phyloP scores from a whole-genome alignment of 345 rosid species.

The Boechera retrofracta region DNA sequence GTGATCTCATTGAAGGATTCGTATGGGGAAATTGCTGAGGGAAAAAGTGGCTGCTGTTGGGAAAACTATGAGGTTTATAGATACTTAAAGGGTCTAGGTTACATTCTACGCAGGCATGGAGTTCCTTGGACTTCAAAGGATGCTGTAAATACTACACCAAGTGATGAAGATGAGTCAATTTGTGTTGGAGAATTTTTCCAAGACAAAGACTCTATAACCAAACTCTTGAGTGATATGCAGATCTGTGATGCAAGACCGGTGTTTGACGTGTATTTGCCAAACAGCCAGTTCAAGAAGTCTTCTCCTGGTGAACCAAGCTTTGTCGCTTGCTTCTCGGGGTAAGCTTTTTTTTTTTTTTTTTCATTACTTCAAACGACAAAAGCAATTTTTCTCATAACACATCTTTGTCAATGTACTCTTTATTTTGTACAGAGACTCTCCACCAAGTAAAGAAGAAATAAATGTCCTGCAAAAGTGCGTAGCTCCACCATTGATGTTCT shows the following conservation, averaged over 20 bases:
- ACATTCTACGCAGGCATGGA: conserved; percentile 68
- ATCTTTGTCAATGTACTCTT: conserved; percentile 14
- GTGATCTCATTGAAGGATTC: conserved; percentile 52
- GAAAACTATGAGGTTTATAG: conserved; percentile 68
- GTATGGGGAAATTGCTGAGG: conserved; percentile 59
- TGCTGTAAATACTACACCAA: conserved; percentile 26
- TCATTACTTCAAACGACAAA: neutral
- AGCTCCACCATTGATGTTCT: conserved; percentile 57
- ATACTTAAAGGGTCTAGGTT: conserved; percentile 77
- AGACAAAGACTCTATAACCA: conserved; percentile 31
- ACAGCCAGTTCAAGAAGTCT: conserved; percentile 83
- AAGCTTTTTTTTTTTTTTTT: conserved; percentile 22
- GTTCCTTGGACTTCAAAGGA: conserved; percentile 70
- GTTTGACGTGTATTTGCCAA: conserved; percentile 81
- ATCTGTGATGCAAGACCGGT: conserved; percentile 51
- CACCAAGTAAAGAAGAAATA: conserved; percentile 50
- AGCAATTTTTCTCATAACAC: neutral
- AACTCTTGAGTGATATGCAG: conserved; percentile 53
- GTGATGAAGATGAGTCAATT: conserved; percentile 16
- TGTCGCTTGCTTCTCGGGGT: conserved; percentile 65
- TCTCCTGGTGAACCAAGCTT: conserved; percentile 78
- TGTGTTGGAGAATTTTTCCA: neutral
- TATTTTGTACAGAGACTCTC: conserved; percentile 52
- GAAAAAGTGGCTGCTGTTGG: conserved; percentile 59
- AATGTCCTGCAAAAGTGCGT: conserved; percentile 51